These are phyloP conservation scores for Eucalyptus lansdowneana DNA, from an alignment of 345 rosid species.

Conservation along the genomic window DNA sequence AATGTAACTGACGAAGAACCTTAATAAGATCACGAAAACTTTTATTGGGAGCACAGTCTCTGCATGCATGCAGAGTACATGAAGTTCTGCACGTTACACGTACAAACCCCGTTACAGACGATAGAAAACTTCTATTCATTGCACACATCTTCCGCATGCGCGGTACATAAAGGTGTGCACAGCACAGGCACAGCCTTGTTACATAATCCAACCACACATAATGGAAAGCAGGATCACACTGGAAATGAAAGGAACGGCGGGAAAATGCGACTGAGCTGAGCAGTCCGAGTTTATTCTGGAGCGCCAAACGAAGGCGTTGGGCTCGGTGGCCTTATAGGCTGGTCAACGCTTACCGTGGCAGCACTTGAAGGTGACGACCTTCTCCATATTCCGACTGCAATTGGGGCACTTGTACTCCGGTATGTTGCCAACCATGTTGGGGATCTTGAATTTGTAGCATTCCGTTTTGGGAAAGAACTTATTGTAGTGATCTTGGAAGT, in stretches of 20 bases:
- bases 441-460: too few relatives aligned
- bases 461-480: too few relatives aligned
- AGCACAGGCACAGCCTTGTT: background rate
- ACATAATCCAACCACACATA: background rate
- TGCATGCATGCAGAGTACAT: too few relatives aligned
- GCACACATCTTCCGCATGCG: background rate
- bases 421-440: too few relatives aligned
- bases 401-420: too few relatives aligned
- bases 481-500: too few relatives aligned
- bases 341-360: background rate
- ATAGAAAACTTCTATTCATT: background rate
- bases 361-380: background rate
- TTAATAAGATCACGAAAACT: too few relatives aligned
- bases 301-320: background rate
- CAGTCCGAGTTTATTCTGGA: background rate
- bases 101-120: too few relatives aligned
- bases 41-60: too few relatives aligned
- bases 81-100: too few relatives aligned
- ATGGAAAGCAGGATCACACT: background rate
- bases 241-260: background rate
- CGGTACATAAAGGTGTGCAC: background rate
- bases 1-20: too few relatives aligned
- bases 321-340: background rate
- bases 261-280: background rate
- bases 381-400: too few relatives aligned